These are phyloP conservation scores for Tothia fuscella DNA, from an alignment of 2,329 filamentous ascomycete species.

Conservation along the genomic window DNA sequence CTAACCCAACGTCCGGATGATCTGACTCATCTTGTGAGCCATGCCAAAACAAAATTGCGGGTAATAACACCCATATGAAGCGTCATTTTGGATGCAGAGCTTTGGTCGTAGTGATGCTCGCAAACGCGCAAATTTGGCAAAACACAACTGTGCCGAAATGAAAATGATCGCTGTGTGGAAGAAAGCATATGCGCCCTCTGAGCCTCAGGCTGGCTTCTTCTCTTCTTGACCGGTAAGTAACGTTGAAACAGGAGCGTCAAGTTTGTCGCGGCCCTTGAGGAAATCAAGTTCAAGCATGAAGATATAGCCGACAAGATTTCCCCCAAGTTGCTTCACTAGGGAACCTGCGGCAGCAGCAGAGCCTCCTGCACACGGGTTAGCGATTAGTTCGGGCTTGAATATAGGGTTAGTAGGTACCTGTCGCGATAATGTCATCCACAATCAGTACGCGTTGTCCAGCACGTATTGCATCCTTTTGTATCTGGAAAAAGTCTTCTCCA, in stretches of 20 bases:
- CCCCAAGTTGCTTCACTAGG: constrained; percentile 76
- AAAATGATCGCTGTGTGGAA: too few species aligned
- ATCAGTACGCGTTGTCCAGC: constrained; percentile 81
- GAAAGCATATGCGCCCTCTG: too few species aligned
- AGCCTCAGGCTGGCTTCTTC: constrained; percentile 4
- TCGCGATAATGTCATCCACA: constrained; percentile 97
- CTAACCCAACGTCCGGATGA: too few species aligned
- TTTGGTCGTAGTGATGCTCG: too few species aligned
- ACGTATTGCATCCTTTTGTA: constrained; percentile 77
- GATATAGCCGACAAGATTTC: constrained; percentile 74
- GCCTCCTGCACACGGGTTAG: constrained; percentile 49
- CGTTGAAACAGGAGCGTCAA: constrained; percentile 71
- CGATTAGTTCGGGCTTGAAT: constrained; percentile 1
- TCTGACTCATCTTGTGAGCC: too few species aligned
- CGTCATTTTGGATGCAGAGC: too few species aligned
- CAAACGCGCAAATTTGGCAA: too few species aligned
- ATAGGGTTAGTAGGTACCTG: constrained; percentile 47
- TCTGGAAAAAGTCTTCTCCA: constrained; percentile 88
- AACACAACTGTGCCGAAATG: too few species aligned
- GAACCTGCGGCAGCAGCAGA: constrained; percentile 79
- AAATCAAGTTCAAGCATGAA: constrained; percentile 95
- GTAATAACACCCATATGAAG: too few species aligned
- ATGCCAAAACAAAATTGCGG: too few species aligned
- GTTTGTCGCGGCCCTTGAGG: constrained; percentile 82
- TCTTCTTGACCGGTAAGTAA: constrained; percentile 56